phyloP scores from a whole-genome alignment of 345 rosid species.

The Brassica juncea region DNA sequence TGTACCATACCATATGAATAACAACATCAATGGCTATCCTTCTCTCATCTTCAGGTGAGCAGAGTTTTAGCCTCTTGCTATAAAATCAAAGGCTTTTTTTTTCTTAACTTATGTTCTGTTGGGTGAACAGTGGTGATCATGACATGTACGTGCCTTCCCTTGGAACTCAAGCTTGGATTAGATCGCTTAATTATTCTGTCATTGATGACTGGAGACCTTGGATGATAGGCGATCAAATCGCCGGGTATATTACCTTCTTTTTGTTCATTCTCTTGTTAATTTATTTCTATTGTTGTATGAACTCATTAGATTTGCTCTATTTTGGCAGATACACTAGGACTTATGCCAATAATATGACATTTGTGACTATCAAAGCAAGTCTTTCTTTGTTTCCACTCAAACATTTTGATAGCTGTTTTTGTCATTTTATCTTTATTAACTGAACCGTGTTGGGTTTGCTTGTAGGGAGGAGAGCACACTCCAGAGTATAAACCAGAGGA shows the following conservation, averaged over 20 bases:
- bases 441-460: neutral
- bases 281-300: neutral
- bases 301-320: neutral
- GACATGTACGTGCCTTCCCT: neutral
- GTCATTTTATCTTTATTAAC: neutral
- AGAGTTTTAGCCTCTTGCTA: conserved; percentile 8
- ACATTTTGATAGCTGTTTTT: neutral
- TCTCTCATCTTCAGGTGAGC: conserved; percentile 37
- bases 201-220: conserved; percentile 71
- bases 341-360: conserved; percentile 67
- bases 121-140: neutral
- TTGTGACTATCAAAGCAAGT: conserved; percentile 24
- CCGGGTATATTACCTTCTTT: conserved; percentile 26
- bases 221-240: conserved; percentile 54
- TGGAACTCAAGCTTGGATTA: conserved; percentile 63
- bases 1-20: conserved; percentile 33
- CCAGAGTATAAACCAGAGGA: conserved; percentile 58
- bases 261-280: neutral
- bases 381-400: neutral
- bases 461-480: conserved; percentile 73
- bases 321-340: conserved; percentile 58
- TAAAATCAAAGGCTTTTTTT: conserved; percentile 7
- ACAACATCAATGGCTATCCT: conserved; percentile 26
- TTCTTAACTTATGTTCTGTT: conserved; percentile 18
- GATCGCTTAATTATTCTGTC: conserved; percentile 53